Conservation (phyloP, 2,329 filamentous ascomycete genomes). For the Colletotrichum trifolii region DNA sequence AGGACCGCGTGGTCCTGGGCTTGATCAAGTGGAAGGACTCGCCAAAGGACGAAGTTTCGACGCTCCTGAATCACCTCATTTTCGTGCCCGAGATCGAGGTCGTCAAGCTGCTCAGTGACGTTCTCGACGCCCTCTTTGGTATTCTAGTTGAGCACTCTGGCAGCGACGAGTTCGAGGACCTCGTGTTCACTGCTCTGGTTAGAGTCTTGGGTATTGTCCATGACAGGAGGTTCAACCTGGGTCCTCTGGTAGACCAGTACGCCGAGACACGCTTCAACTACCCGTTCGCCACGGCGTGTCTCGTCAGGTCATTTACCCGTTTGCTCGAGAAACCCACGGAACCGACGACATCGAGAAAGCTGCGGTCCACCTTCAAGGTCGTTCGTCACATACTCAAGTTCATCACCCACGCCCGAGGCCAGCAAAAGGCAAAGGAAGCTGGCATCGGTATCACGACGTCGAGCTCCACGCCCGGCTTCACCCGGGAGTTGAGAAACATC, state of each 20-base stretch:
- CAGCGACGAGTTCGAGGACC: slow-evolving; percentile 90
- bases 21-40: slow-evolving; percentile 88
- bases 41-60: slow-evolving; percentile 75
- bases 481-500: slow-evolving; percentile 83
- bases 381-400: slow-evolving; percentile 94
- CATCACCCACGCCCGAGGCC: slow-evolving; percentile 87
- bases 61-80: slow-evolving; percentile 82
- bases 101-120: slow-evolving; percentile 90
- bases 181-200: slow-evolving; percentile 91
- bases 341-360: slow-evolving; percentile 81
- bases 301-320: slow-evolving; percentile 87
- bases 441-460: slow-evolving; percentile 85
- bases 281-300: slow-evolving; percentile 88
- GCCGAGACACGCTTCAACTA: slow-evolving; percentile 91
- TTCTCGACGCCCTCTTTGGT: slow-evolving; percentile 91
- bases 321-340: slow-evolving; percentile 86
- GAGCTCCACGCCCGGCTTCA: slow-evolving; percentile 72
- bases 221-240: slow-evolving; percentile 91
- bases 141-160: slow-evolving; percentile 92
- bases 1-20: slow-evolving; percentile 86
- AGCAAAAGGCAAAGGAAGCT: slow-evolving; percentile 89
- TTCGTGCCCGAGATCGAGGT: slow-evolving; percentile 98
- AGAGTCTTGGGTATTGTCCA: slow-evolving; percentile 93
- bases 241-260: slow-evolving; percentile 91
- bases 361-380: slow-evolving; percentile 94